These are phyloP conservation scores for Biscogniauxia marginata DNA, from an alignment of 2,329 filamentous ascomycete species.

Conservation along the genomic window DNA sequence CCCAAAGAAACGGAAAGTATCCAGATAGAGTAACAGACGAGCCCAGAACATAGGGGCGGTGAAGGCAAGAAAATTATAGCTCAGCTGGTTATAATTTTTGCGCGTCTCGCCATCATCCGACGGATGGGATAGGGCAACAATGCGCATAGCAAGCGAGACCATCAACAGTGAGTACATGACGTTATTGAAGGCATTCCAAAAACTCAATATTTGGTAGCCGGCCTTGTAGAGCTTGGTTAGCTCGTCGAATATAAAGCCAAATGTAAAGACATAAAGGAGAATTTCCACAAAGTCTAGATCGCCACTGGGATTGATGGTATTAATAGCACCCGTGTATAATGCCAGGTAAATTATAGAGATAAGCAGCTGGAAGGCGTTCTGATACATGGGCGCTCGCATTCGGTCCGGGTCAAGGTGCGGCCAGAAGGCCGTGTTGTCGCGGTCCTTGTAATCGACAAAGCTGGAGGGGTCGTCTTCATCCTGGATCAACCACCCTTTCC, in stretches of 20 bases:
- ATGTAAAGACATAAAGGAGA: slow-evolving; percentile 84
- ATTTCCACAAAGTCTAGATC: slow-evolving; percentile 83
- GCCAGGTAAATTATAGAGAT: slow-evolving; percentile 80
- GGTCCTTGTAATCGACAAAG: slow-evolving; percentile 84
- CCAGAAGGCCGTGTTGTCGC: slow-evolving; percentile 74
- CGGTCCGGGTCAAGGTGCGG: slow-evolving; percentile 89
- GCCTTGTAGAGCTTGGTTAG: slow-evolving; percentile 89
- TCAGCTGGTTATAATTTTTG: slow-evolving; percentile 69
- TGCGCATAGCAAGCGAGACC: slow-evolving; percentile 74
- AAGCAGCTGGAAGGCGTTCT: slow-evolving; percentile 84
- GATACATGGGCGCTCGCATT: slow-evolving; percentile 88
- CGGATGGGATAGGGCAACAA: slow-evolving; percentile 71
- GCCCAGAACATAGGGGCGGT: slow-evolving; percentile 97
- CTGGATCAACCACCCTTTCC: slow-evolving; percentile 96
- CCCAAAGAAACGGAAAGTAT: slow-evolving; percentile 92
- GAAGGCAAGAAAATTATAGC: slow-evolving; percentile 93
- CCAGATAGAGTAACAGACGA: slow-evolving; percentile 86
- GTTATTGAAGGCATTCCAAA: slow-evolving; percentile 96
- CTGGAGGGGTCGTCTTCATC: slow-evolving; percentile 86
- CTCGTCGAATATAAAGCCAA: slow-evolving; percentile 90
- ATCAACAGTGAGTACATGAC: slow-evolving; percentile 76
- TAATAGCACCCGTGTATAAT: slow-evolving; percentile 88
- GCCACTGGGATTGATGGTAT: slow-evolving; percentile 83
- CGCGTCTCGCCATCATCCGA: slow-evolving; percentile 50
- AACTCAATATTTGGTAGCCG: slow-evolving; percentile 84